Conservation (phyloP, 2,329 filamentous ascomycete species). For the Calcarisporium arbuscula region DNA sequence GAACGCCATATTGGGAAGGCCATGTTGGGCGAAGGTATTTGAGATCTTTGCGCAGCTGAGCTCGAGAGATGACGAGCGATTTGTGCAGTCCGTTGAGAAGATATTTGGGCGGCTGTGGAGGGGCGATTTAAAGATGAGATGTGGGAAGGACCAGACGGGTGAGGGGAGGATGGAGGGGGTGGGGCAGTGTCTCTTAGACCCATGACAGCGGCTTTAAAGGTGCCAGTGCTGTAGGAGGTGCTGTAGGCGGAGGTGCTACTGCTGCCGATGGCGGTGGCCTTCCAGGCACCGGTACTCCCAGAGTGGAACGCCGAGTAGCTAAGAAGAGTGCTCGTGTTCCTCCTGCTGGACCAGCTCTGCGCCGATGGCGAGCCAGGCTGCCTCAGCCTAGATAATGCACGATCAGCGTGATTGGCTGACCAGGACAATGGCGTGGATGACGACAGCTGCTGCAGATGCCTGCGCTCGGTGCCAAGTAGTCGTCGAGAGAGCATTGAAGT, state of each 20-base stretch:
- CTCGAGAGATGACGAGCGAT: slow-evolving; percentile 48
- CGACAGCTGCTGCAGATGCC: no score
- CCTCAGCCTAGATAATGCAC: no score
- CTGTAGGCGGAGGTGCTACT: neutral
- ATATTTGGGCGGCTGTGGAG: slow-evolving; percentile 33
- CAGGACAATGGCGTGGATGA: no score
- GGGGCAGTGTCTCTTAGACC: slow-evolving; percentile 27
- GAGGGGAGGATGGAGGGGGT: slow-evolving; percentile 28
- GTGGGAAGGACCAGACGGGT: slow-evolving; percentile 17
- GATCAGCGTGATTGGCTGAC: no score
- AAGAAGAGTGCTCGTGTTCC: no score
- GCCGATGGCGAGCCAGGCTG: no score
- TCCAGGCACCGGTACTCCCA: no score
- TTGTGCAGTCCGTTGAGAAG: slow-evolving; percentile 45
- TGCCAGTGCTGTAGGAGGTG: neutral
- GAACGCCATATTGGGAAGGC: slow-evolving; percentile 62
- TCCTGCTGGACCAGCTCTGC: no score
- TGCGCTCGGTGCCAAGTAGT: no score
- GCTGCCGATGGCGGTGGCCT: no score
- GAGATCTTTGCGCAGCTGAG: slow-evolving; percentile 4
- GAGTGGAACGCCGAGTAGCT: no score
- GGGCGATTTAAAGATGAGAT: slow-evolving; percentile 14
- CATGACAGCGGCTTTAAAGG: slow-evolving; percentile 11
- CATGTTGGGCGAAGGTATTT: slow-evolving; percentile 33
- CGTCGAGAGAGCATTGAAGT: no score